A percentile compares a stretch with the other conserved stretches of the same genome.
phyloP scores from a whole-genome alignment of 1,284 basidiomycete genomes.

The Ustilago lituana region DNA sequence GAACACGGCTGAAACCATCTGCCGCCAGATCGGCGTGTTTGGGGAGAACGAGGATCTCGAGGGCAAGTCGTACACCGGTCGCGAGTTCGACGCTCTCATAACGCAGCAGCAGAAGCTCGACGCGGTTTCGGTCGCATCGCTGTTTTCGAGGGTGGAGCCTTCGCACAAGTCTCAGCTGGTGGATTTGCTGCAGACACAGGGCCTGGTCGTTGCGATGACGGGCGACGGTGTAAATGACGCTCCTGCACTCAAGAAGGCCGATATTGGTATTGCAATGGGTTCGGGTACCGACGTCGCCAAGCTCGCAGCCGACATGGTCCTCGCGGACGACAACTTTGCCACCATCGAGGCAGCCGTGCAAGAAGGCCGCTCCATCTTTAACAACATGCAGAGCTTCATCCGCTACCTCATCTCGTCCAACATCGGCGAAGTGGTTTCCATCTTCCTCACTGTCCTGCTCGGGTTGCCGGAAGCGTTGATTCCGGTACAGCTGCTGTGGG shows the following conservation, averaged over 20 bases:
- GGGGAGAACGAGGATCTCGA: conserved; percentile 68
- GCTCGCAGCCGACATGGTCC: conserved; percentile 69
- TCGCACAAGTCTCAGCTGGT: conserved; percentile 94
- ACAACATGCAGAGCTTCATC: conserved; percentile 98
- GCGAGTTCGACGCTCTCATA: conserved; percentile 84
- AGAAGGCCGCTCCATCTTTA: conserved; percentile 97
- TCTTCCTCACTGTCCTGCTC: conserved; percentile 94
- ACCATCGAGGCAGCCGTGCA: conserved; percentile 71
- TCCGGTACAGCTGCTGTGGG: conserved; percentile 94
- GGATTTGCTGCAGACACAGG: conserved; percentile 90
- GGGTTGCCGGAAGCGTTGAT: conserved; percentile 99
- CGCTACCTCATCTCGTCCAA: conserved; percentile 86
- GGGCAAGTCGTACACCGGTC: conserved; percentile 92
- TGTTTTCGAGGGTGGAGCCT: conserved; percentile 94
- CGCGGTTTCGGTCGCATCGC: conserved; percentile 84
- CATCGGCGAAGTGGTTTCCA: conserved; percentile 96
- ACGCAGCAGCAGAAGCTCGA: conserved; percentile 79
- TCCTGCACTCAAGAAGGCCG: conserved; percentile 69
- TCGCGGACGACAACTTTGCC: conserved; percentile 70
- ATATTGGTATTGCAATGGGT: conserved; percentile 70
- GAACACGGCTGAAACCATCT: conserved; percentile 96
- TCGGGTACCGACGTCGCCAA: conserved; percentile 69
- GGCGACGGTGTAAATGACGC: conserved; percentile 69
- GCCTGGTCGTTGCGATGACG: conserved; percentile 93
- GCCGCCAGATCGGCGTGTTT: conserved; percentile 93